Conservation (phyloP, 768 basidiomycete genomes). For the Tulasnella sp. region DNA sequence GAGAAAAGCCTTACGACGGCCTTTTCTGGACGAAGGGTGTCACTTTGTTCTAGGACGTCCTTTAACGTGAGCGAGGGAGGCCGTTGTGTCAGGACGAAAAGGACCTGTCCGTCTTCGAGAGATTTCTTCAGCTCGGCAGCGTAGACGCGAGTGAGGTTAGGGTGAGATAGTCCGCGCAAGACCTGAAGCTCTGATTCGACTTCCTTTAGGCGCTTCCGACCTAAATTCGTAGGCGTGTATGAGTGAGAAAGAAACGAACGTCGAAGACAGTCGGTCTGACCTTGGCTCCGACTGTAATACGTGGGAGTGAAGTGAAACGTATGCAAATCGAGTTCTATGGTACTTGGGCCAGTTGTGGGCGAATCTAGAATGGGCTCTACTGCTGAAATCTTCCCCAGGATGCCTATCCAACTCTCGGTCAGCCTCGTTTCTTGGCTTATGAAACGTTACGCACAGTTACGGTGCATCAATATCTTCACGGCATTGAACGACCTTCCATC, state of each 20-base stretch:
- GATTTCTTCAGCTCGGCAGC: conserved; percentile 61
- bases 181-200: conserved; percentile 58
- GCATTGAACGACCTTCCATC: conserved; percentile 6
- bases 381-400: conserved; percentile 18
- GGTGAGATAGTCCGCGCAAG: conserved; percentile 55
- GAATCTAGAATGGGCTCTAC: conserved; percentile 75
- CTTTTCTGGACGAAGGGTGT: conserved; percentile 66
- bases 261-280: conserved; percentile 33
- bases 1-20: conserved; percentile 49
- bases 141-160: conserved; percentile 61
- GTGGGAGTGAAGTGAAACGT: conserved; percentile 60
- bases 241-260: not conserved
- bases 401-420: conserved; percentile 32
- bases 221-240: conserved; percentile 34
- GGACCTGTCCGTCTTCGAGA: conserved; percentile 46
- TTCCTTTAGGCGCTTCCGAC: conserved; percentile 32
- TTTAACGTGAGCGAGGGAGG: conserved; percentile 60
- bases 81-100: conserved; percentile 70
- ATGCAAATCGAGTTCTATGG: conserved; percentile 53
- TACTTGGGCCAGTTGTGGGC: conserved; percentile 44
- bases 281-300: conserved; percentile 67
- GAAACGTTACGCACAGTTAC: conserved; percentile 46
- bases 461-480: conserved; percentile 61
- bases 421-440: not conserved
- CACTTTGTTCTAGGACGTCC: conserved; percentile 73